These are phyloP conservation scores for Diaporthe eres DNA, from an alignment of 2,329 filamentous ascomycete species.

Conservation along the genomic window DNA sequence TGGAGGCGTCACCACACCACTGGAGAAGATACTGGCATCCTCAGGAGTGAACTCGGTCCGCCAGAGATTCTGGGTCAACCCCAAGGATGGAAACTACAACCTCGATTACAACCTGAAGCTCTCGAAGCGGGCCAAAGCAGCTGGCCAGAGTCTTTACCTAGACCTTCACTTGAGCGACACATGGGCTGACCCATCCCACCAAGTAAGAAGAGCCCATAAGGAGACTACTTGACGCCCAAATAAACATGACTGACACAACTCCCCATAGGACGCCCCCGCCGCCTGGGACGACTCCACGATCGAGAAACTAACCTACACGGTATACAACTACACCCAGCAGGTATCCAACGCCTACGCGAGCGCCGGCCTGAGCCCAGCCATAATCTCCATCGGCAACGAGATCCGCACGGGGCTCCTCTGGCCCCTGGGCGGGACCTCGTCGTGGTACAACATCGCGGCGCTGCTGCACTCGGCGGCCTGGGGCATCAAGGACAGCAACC, in stretches of 20 bases:
- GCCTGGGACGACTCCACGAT: conserved; percentile 73
- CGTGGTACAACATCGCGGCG: conserved; percentile 71
- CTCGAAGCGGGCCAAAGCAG: conserved; percentile 73
- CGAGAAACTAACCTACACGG: conserved; percentile 69
- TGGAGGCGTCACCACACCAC: conserved; percentile 63
- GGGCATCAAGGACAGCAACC: conserved; percentile 74
- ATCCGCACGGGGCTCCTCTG: conserved; percentile 77
- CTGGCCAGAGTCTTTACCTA: conserved; percentile 72
- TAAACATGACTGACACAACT: neutral
- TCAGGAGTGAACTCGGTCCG: conserved; percentile 66
- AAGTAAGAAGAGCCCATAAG: conserved; percentile 50
- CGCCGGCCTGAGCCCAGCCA: conserved; percentile 67
- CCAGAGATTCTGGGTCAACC: conserved; percentile 82
- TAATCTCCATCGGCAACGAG: conserved; percentile 82
- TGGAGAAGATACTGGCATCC: conserved; percentile 74
- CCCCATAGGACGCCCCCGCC: conserved; percentile 62
- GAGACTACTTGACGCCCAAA: fast-evolving
- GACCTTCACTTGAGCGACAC: conserved; percentile 78
- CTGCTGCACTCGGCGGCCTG: conserved; percentile 75
- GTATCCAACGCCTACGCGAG: conserved; percentile 74
- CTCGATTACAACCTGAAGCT: conserved; percentile 78
- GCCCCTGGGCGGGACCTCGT: conserved; percentile 71
- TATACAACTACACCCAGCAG: conserved; percentile 78
- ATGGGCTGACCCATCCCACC: conserved; percentile 78
- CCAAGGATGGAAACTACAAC: conserved; percentile 74